These are phyloP conservation scores for Chrysoporthe austroafricana DNA, from an alignment of 2,329 filamentous ascomycete genomes.

Conservation along the genomic window DNA sequence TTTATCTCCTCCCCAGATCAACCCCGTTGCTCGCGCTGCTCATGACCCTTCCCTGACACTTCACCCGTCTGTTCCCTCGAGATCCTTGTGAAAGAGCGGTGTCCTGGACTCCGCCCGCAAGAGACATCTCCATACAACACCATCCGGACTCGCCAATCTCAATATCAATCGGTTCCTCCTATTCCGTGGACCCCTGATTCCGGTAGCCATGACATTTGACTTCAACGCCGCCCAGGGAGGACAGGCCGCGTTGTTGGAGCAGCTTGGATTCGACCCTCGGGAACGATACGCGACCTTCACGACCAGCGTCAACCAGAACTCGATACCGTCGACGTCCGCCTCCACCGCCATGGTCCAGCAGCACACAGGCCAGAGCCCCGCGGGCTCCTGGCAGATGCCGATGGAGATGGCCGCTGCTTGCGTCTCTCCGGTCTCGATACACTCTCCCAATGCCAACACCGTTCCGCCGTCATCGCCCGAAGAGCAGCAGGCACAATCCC, in stretches of 20 bases:
- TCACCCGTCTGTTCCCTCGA: slow-evolving; percentile 34
- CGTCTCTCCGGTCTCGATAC: slow-evolving; percentile 39
- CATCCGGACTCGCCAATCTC: slow-evolving; percentile 47
- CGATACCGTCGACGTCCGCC: slow-evolving; percentile 44
- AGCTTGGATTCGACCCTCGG: slow-evolving; percentile 61
- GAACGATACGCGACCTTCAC: slow-evolving; percentile 57
- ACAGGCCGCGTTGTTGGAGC: slow-evolving; percentile 62
- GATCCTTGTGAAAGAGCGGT: slow-evolving; percentile 48
- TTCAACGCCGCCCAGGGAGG: slow-evolving; percentile 58
- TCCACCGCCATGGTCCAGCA: slow-evolving; percentile 35
- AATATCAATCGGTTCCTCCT: slow-evolving; percentile 39
- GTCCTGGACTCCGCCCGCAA: slow-evolving; percentile 42
- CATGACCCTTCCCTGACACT: slow-evolving; percentile 42
- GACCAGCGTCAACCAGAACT: slow-evolving; percentile 42
- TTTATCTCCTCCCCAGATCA: slow-evolving; percentile 36
- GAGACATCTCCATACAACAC: slow-evolving; percentile 49
- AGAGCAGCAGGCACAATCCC: slow-evolving; percentile 53
- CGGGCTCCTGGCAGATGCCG: slow-evolving; percentile 54
- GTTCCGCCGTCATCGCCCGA: slow-evolving; percentile 56
- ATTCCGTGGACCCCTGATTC: slow-evolving; percentile 33
- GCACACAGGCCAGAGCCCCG: slow-evolving; percentile 44
- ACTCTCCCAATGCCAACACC: slow-evolving; percentile 46
- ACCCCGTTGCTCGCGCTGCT: slow-evolving; percentile 31
- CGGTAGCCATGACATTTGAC: slow-evolving; percentile 60
- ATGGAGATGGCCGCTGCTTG: slow-evolving; percentile 48